phyloP scores from a whole-genome alignment of 2,329 filamentous ascomycete genomes.

The Ciborinia camelliae region DNA sequence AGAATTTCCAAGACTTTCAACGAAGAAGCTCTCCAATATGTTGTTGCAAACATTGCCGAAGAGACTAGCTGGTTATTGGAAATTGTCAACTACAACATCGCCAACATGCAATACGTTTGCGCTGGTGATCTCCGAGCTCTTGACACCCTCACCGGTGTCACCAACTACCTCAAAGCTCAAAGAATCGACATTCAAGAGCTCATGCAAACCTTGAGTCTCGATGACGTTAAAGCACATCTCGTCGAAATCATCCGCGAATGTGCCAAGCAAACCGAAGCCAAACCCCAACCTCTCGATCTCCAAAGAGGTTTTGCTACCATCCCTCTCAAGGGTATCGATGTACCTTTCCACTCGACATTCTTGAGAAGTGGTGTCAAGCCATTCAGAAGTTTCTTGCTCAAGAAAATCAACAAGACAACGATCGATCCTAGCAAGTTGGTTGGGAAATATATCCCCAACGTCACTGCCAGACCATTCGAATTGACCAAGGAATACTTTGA shows the following conservation, averaged over 20 bases:
- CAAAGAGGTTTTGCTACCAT: conserved; percentile 97
- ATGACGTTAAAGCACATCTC: conserved; percentile 87
- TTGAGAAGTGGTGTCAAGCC: conserved; percentile 97
- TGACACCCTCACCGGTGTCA: conserved; percentile 65
- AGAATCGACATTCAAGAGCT: conserved; percentile 96
- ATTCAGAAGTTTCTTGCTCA: conserved; percentile 95
- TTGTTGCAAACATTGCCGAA: conserved; percentile 92
- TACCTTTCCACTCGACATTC: conserved; percentile 99
- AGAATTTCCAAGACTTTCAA: conserved; percentile 98
- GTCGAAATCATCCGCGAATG: conserved; percentile 88
- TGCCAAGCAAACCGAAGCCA: conserved; percentile 80
- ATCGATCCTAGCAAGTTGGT: conserved; percentile 96
- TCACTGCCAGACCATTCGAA: conserved; percentile 92
- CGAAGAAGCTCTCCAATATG: conserved; percentile 93
- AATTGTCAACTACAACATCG: conserved; percentile 91
- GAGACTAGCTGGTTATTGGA: conserved; percentile 93
- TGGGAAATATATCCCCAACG: conserved; percentile 99
- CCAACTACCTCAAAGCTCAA: conserved; percentile 93
- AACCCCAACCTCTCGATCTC: conserved; percentile 83
- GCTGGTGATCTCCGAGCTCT: conserved; percentile 67
- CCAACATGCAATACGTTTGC: conserved; percentile 72
- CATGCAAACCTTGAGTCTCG: conserved; percentile 79
- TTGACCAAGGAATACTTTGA: conserved; percentile 99
- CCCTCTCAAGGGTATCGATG: conserved; percentile 93
- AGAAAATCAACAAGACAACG: conserved; percentile 99